Evolutionary conservation across 306 rosid genomes (phyloP).

Genomic region (Cicer bijugum): DNA sequence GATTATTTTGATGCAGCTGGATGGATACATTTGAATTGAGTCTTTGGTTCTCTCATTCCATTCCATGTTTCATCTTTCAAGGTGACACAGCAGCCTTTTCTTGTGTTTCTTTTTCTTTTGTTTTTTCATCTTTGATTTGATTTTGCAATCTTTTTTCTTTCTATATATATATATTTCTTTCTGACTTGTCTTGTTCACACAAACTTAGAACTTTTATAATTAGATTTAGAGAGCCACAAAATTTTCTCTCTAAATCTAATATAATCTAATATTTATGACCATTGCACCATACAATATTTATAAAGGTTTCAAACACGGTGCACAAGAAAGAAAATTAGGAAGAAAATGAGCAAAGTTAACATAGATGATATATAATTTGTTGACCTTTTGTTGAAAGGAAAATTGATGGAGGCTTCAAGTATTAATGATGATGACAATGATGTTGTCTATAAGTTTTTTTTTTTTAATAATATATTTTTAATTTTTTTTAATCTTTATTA

Average conservation of each 20-base stretch:
- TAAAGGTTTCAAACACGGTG: no score
- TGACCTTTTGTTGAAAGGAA: conserved; percentile 34
- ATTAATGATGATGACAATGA: conserved; percentile 54
- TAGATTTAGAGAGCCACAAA: no score
- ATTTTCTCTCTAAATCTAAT: no score
- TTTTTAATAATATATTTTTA: no score
- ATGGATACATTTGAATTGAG: conserved; percentile 42
- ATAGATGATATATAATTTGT: background rate
- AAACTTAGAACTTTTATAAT: no score
- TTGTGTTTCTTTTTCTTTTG: conserved; percentile 14
- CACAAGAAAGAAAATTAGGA: no score
- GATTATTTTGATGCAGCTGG: conserved; percentile 71
- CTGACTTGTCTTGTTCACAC: no score
- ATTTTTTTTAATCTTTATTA: background rate
- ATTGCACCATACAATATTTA: no score
- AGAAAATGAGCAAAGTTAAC: no score
- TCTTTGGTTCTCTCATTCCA: conserved; percentile 50
- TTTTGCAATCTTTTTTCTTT: conserved; percentile 34
- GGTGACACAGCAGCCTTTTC: conserved; percentile 58
- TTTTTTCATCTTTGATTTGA: conserved; percentile 24
- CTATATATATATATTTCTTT: no score
- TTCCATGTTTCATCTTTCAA: conserved; percentile 19
- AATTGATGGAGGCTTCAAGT: conserved; percentile 54
- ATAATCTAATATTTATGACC: no score
- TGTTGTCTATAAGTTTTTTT: conserved; percentile 47